Conservation (phyloP, 1,284 basidiomycete species). For the Lentinus polychrous region DNA sequence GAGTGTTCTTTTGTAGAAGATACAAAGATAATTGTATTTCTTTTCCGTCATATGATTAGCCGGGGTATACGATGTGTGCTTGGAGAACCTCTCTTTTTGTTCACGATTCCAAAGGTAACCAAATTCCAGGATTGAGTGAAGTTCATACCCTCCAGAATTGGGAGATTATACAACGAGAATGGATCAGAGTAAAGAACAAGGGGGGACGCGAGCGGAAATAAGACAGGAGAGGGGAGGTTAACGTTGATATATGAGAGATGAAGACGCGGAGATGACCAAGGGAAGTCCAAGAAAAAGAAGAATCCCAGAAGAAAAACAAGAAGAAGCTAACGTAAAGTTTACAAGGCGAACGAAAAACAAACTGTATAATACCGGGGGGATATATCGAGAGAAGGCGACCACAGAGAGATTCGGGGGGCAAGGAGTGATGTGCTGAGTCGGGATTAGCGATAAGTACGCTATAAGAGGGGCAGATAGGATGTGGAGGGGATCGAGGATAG, state of each 20-base stretch:
- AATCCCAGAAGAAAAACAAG: background rate
- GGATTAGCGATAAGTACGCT: background rate
- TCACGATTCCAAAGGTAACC: no score
- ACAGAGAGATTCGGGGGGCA: background rate
- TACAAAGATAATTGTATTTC: no score
- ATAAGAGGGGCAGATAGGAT: background rate
- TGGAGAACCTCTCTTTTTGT: no score
- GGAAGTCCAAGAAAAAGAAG: background rate
- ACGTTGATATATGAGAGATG: background rate
- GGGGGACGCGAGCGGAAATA: background rate
- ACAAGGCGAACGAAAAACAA: no score
- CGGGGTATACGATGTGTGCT: constrained; percentile 5
- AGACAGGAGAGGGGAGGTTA: background rate
- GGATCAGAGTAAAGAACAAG: background rate
- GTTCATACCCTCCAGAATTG: no score
- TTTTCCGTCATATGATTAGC: background rate
- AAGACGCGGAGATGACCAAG: background rate
- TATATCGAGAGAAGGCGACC: background rate
- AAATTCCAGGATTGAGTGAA: no score
- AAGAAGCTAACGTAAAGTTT: no score
- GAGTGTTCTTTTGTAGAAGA: no score
- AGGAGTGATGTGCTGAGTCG: background rate
- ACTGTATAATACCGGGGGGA: no score
- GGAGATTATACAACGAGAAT: constrained; percentile 1
- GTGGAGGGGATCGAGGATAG: no score